Evolutionary conservation across 2,329 filamentous ascomycete genomes (phyloP).

Genomic region (Claviceps sp.): DNA sequence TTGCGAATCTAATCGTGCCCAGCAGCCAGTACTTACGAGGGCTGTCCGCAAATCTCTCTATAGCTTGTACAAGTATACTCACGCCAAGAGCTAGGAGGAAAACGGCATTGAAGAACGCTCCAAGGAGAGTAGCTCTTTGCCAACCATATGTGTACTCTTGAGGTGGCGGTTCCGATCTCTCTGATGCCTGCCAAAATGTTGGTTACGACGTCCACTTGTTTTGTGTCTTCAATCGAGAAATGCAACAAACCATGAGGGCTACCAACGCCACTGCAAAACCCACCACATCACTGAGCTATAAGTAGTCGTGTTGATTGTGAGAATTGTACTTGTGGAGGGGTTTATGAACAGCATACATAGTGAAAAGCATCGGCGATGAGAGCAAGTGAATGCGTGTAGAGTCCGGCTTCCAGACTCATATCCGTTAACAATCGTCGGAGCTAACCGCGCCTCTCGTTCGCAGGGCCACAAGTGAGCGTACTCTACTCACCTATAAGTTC

Average conservation of each 20-base stretch:
- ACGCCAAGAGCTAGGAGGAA: conserved; percentile 59
- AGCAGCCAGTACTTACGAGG: conserved; percentile 27
- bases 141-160: conserved; percentile 51
- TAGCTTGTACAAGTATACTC: conserved; percentile 59
- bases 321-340: too few relatives aligned
- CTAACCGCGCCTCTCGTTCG: background rate
- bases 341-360: conserved; percentile 46
- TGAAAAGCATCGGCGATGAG: conserved; percentile 69
- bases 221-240: background rate
- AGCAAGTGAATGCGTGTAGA: conserved; percentile 57
- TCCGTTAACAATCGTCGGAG: background rate
- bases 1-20: conserved; percentile 1
- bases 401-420: conserved; percentile 35
- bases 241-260: conserved; percentile 42
- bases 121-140: conserved; percentile 59
- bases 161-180: conserved; percentile 38
- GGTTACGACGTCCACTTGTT: background rate
- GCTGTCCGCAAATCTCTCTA: conserved; percentile 53
- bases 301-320: too few relatives aligned
- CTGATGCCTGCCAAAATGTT: conserved; percentile 29
- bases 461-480: background rate
- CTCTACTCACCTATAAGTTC: conserved; percentile 31
- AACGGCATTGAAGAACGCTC: conserved; percentile 70
- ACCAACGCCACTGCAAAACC: conserved; percentile 53
- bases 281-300: conserved; percentile 55